Percentiles rank a stretch among this genome's conserved stretches.
Evolutionary conservation across 1,139 yeast genomes (phyloP).

Genomic region (Magnusiomyces paraingens): DNA sequence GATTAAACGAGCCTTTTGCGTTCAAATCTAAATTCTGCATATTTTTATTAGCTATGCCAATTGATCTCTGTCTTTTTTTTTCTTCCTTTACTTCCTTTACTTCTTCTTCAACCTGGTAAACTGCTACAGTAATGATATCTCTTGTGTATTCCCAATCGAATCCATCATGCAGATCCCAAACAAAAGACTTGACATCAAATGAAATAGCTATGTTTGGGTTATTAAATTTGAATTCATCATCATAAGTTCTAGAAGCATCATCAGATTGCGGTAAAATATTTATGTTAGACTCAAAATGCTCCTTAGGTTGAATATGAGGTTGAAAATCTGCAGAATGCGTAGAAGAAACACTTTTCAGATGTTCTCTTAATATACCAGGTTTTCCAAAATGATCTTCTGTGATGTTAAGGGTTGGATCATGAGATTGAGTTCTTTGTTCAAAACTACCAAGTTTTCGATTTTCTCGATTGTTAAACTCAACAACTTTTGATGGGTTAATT

Average conservation of each 20-base stretch:
- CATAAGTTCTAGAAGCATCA: neutral
- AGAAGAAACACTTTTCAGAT: neutral
- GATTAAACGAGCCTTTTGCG: constrained; percentile 5
- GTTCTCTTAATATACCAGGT: neutral
- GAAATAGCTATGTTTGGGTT: constrained; percentile 4
- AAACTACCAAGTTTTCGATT: constrained; percentile 18
- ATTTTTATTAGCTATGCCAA: constrained; percentile 8
- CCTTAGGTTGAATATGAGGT: neutral
- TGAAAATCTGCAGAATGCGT: neutral
- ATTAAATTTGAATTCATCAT: neutral
- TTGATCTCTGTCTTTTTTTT: constrained; percentile 13
- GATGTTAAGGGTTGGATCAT: constrained; percentile 30
- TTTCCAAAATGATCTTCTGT: constrained; percentile 46
- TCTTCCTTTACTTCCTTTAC: constrained; percentile 34
- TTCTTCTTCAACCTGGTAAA: constrained; percentile 51
- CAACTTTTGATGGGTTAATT: constrained; percentile 12
- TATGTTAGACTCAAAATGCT: neutral
- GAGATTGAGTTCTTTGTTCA: constrained; percentile 27
- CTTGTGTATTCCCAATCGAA: constrained; percentile 88
- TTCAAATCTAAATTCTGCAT: constrained; percentile 5
- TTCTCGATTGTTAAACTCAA: constrained; percentile 12
- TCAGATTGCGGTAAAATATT: neutral
- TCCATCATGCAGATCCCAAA: constrained; percentile 72
- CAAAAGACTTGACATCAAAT: constrained; percentile 19
- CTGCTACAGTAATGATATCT: constrained; percentile 54